These are phyloP conservation scores for Cryptococcus wingfieldii DNA, from an alignment of 1,284 basidiomycete species.

Conservation along the genomic window DNA sequence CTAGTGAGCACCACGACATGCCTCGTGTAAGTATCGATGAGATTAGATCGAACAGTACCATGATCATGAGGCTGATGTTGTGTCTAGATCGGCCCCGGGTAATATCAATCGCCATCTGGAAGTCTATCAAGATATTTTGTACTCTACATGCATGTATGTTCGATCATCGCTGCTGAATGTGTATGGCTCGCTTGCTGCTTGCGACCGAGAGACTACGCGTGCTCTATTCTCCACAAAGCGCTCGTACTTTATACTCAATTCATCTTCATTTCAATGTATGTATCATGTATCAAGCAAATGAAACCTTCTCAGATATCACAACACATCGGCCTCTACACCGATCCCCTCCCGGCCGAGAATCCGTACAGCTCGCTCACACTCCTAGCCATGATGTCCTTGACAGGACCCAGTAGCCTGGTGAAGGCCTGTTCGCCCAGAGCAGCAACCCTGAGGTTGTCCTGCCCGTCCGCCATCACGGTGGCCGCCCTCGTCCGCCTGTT, in stretches of 20 bases:
- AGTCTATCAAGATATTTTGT: neutral
- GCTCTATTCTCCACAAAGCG: no score
- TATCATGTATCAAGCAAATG: neutral
- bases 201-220: no score
- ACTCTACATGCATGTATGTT: neutral
- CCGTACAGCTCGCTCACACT: conserved; percentile 48
- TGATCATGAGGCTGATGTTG: neutral
- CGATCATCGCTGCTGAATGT: no score
- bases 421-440: conserved; percentile 91
- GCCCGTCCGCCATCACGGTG: conserved; percentile 71
- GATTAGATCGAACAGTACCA: neutral
- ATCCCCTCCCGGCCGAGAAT: conserved; percentile 20
- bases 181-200: no score
- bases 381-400: conserved; percentile 51
- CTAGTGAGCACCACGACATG: conserved; percentile 46
- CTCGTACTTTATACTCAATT: no score
- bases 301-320: neutral
- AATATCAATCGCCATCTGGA: conserved; percentile 1
- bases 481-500: conserved; percentile 85
- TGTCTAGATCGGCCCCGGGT: conserved; percentile 21
- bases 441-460: conserved; percentile 76
- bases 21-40: conserved; percentile 31
- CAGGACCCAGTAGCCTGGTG: conserved; percentile 84
- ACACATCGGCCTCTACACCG: conserved; percentile 1
- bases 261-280: no score